Evolutionary conservation across 108 stramenopile species (phyloP).

Genomic region (Discostella stelligeroides): DNA sequence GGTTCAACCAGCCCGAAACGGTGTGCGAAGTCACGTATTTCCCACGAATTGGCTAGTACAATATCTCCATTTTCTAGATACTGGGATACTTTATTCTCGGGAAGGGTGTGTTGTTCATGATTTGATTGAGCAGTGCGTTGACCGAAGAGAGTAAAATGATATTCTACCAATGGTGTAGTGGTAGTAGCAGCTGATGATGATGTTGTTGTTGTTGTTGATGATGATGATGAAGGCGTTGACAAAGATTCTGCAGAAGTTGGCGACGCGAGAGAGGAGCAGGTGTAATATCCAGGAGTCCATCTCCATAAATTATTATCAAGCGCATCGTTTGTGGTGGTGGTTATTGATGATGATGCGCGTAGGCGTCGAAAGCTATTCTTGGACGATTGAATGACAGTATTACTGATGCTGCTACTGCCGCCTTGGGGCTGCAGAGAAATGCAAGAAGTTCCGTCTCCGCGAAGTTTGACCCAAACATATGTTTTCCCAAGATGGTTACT

Average conservation of each 20-base stretch:
- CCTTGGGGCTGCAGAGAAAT: not conserved
- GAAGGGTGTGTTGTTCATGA: not conserved
- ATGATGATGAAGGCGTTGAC: not conserved
- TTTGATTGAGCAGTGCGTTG: not conserved
- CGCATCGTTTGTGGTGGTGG: not conserved
- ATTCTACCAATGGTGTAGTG: not conserved
- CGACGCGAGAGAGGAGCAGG: not conserved
- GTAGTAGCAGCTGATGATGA: conserved; percentile 11
- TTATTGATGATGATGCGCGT: not conserved
- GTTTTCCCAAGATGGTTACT: conserved; percentile 10
- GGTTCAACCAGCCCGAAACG: conserved; percentile 1
- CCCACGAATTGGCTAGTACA: conserved; percentile 31
- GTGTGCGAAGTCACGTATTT: conserved; percentile 25
- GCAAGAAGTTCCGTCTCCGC: not conserved
- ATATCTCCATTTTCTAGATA: conserved; percentile 28
- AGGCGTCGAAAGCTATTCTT: too few species aligned
- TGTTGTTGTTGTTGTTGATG: not conserved
- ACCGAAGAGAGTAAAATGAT: not conserved
- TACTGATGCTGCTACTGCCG: not conserved
- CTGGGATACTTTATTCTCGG: conserved; percentile 5
- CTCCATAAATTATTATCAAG: conserved; percentile 19
- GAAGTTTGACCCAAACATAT: conserved; percentile 15
- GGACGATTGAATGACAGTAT: not conserved
- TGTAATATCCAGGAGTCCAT: conserved; percentile 37
- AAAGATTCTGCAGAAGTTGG: not conserved